Evolutionary conservation across 2,329 filamentous ascomycete species (phyloP), one percentile per base, ranked within the genome.

Genomic region (Ceratocystis albifundus): DNA sequence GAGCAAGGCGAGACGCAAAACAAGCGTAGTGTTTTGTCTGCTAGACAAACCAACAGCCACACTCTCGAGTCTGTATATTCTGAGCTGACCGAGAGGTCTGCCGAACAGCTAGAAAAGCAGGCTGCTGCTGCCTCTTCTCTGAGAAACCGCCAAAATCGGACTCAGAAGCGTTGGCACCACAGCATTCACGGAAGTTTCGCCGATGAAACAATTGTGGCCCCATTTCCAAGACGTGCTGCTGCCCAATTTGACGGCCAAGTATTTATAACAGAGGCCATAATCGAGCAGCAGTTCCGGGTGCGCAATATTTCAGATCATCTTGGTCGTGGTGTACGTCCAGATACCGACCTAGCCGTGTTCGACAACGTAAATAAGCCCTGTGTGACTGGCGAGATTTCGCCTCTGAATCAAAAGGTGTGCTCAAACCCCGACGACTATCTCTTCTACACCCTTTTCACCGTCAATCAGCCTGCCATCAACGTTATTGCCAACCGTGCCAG

Each of bases 391-490:
- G 69, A 71, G 48, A 69, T 15, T 65, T 66, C 20, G 53, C 67
- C 4, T 28, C 25, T 5, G 57, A 59, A 20, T 68, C 71, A 55
- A 8, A 62, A 61, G 59, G 66, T 75, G 30, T 84, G 82, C 70
- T 72, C 76, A 1, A 70, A 72, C 2, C 79, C 79, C 1, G 73
- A 78, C 15, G 74, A 78, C 12, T 79, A 81, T 68, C 73, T 85
- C 1, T 84, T 83, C 71, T 80, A 78, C 72, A 80, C 81, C 62
- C 74, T 76, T 0, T 82, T 82, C 53, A 79, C 75, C 0, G 72
- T 84, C 4, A 71, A 71, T 44, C 72, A 66, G 36, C 57, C 57
- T 15, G 66, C 66, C 30, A 44, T 59, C 15, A 50, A 62, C n/a
- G 66, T 65, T 7, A 68, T 68, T 68, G 66, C 63, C 20, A 63